Conservation (phyloP, 331 rosid species). For the Pyracantha coccinea region DNA sequence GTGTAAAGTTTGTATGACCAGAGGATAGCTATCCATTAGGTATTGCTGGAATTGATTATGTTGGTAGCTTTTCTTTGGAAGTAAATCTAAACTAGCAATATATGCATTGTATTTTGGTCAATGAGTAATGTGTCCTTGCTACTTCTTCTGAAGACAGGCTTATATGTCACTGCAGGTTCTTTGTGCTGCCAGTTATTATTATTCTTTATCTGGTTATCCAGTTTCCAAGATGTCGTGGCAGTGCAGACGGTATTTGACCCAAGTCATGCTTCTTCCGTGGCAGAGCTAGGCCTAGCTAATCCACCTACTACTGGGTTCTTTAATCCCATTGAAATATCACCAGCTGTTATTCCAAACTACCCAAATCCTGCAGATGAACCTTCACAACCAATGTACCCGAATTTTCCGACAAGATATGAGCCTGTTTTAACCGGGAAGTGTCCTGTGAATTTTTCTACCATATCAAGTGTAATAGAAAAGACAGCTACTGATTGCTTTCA, state of each 20-base stretch:
- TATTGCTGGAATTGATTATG: background rate
- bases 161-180: conserved; percentile 57
- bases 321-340: conserved; percentile 94
- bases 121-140: background rate
- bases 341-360: conserved; percentile 75
- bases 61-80: background rate
- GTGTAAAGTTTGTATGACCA: background rate
- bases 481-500: conserved; percentile 83
- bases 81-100: background rate
- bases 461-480: conserved; percentile 65
- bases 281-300: conserved; percentile 41
- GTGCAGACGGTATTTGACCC: conserved; percentile 28
- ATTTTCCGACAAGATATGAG: conserved; percentile 68
- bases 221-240: conserved; percentile 56
- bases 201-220: conserved; percentile 54
- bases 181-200: conserved; percentile 54
- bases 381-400: conserved; percentile 83
- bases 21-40: background rate
- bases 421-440: conserved; percentile 90
- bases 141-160: conserved; percentile 11
- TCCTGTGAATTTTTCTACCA: conserved; percentile 73
- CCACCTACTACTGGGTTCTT: conserved; percentile 64
- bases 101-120: background rate
- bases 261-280: conserved; percentile 27
- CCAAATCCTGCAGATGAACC: conserved; percentile 53